These are phyloP conservation scores for Candida railenensis DNA, from an alignment of 805 yeast species.

Conservation along the genomic window DNA sequence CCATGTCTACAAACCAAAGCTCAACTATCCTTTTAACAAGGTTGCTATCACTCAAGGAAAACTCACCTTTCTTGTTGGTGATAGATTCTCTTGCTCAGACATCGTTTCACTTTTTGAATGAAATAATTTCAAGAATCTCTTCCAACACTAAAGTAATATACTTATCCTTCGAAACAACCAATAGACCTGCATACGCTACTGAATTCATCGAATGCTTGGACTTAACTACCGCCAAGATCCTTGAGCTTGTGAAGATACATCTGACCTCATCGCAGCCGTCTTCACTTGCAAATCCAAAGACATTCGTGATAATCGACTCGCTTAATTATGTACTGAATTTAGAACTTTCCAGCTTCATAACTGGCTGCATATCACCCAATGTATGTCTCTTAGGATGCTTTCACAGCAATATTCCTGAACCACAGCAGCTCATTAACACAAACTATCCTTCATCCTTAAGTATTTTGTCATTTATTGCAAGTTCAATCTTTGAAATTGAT, in stretches of 20 bases:
- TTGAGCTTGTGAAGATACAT: constrained; percentile 13
- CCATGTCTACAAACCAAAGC: constrained; percentile 30
- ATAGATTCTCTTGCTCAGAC: constrained; percentile 74
- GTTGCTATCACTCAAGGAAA: constrained; percentile 67
- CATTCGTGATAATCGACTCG: constrained; percentile 63
- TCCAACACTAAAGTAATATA: constrained; percentile 42
- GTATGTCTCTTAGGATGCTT: constrained; percentile 32
- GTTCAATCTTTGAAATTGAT: constrained; percentile 62
- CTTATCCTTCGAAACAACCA: constrained; percentile 67
- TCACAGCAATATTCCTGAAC: constrained; percentile 37
- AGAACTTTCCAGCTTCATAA: constrained; percentile 49
- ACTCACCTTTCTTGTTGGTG: constrained; percentile 68
- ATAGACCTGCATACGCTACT: constrained; percentile 49
- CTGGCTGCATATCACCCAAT: constrained; percentile 39
- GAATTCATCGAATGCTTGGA: constrained; percentile 47
- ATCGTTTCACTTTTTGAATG: constrained; percentile 53
- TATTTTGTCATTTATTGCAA: constrained; percentile 68
- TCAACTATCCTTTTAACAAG: constrained; percentile 60
- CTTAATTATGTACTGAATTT: constrained; percentile 55
- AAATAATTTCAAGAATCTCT: constrained; percentile 47
- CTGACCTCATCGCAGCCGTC: neutral
- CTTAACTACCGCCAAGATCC: constrained; percentile 15
- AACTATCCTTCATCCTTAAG: constrained; percentile 56
- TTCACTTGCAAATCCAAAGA: constrained; percentile 22
- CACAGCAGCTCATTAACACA: constrained; percentile 13